phyloP scores from a whole-genome alignment of 2,329 filamentous ascomycete genomes.

The Xylariaceae sp. region DNA sequence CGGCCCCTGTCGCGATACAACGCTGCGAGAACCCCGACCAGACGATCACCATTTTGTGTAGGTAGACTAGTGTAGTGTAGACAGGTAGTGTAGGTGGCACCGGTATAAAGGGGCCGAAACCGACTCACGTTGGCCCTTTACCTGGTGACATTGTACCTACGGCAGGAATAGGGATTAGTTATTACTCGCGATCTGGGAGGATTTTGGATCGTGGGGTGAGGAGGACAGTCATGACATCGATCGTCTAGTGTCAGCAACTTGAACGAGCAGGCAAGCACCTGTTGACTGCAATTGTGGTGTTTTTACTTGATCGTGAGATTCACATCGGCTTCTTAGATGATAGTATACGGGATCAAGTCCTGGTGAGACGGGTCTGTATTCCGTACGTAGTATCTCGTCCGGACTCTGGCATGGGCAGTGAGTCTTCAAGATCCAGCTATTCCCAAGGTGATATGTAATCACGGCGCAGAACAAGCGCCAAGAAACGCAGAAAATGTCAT shows the following conservation, averaged over 20 bases:
- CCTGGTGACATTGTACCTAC: not conserved
- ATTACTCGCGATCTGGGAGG: not conserved
- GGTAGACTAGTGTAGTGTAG: not conserved
- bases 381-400: too few species aligned
- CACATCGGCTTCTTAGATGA: not conserved
- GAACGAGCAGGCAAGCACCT: too few species aligned
- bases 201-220: not conserved
- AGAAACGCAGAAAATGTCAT: not conserved
- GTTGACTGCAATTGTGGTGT: not conserved
- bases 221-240: not conserved
- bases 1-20: constrained; percentile 10
- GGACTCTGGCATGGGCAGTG: too few species aligned
- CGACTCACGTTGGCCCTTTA: not conserved
- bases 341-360: not conserved
- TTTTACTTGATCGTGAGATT: not conserved
- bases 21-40: constrained; percentile 1
- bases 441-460: not conserved
- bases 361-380: not conserved
- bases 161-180: too few species aligned
- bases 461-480: not conserved
- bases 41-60: not conserved
- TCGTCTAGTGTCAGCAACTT: too few species aligned
- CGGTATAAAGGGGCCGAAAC: constrained; percentile 6
- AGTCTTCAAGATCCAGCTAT: not conserved
- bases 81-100: not conserved